A percentile compares a stretch with the other conserved stretches of the same genome.
phyloP scores from a whole-genome alignment of 129 eudicot species.

The Silybum marianum region DNA sequence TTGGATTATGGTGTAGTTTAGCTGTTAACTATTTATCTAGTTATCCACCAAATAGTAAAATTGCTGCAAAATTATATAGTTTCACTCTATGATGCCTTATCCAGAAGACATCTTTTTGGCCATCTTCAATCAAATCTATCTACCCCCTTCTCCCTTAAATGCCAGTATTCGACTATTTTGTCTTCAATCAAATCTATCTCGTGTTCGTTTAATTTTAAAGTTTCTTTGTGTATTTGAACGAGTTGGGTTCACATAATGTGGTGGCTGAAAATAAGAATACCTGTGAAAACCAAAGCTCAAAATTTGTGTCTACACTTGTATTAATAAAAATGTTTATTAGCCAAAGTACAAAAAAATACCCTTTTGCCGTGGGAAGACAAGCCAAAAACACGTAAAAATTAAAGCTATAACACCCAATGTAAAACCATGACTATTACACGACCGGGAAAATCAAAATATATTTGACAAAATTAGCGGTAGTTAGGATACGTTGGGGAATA shows the following conservation, averaged over 20 bases:
- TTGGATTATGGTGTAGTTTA: constrained; percentile 35
- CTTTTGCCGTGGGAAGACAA: constrained; percentile 21
- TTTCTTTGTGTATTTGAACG: neutral
- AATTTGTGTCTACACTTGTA: neutral
- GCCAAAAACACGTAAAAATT: neutral
- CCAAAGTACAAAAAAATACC: constrained; percentile 6
- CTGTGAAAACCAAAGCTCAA: neutral
- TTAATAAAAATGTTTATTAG: constrained; percentile 23
- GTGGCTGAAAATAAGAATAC: neutral
- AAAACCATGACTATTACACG: neutral
- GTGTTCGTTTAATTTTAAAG: neutral
- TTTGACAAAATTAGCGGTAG: constrained; percentile 47
- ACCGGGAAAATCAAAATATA: neutral
- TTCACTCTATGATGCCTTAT: constrained; percentile 9
- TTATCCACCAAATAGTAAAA: constrained; percentile 1
- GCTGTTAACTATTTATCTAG: constrained; percentile 12
- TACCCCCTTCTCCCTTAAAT: constrained; percentile 6
- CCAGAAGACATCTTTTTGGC: constrained; percentile 16
- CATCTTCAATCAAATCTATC: constrained; percentile 27
- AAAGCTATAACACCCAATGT: neutral
- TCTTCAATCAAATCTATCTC: neutral
- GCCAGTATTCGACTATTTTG: neutral
- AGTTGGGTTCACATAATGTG: neutral
- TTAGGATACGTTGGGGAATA: constrained; percentile 74
- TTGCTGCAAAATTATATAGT: constrained; percentile 16